Conservation (phyloP, 768 basidiomycete species). For the Amanita exitialis region DNA sequence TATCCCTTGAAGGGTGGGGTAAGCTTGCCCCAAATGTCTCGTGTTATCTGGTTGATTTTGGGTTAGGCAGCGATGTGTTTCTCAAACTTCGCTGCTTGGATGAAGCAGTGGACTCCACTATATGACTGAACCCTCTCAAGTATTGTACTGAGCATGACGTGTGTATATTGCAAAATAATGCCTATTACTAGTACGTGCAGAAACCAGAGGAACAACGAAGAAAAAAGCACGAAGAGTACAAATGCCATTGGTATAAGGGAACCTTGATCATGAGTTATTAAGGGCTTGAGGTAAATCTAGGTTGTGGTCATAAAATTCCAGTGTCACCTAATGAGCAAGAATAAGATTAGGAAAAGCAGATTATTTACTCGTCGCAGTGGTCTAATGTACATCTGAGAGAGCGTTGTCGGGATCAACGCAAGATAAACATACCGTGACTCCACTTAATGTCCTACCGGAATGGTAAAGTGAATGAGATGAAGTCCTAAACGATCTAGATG, state of each 20-base stretch:
- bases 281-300: constrained; percentile 13
- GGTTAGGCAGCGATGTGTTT: constrained; percentile 38
- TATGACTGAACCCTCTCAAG: constrained; percentile 13
- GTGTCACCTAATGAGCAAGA: constrained; percentile 9
- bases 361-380: constrained; percentile 27
- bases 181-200: constrained; percentile 22
- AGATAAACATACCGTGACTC: constrained; percentile 48
- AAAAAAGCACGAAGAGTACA: constrained; percentile 24
- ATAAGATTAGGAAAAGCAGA: constrained; percentile 5
- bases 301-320: constrained; percentile 12
- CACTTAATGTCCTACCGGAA: constrained; percentile 64
- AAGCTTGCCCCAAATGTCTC: constrained; percentile 13
- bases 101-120: constrained; percentile 35
- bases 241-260: constrained; percentile 31
- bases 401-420: neutral
- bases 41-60: constrained; percentile 5
- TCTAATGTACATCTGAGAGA: constrained; percentile 18
- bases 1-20: constrained; percentile 83
- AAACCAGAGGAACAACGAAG: constrained; percentile 16
- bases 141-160: neutral
- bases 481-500: constrained; percentile 56
- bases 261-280: constrained; percentile 21
- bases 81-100: constrained; percentile 39
- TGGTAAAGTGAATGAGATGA: constrained; percentile 70
- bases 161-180: constrained; percentile 24